A percentile compares a stretch with the other conserved stretches of the same genome.
phyloP scores from a whole-genome alignment of 768 basidiomycete genomes.

The Boletus pseudopeckii region DNA sequence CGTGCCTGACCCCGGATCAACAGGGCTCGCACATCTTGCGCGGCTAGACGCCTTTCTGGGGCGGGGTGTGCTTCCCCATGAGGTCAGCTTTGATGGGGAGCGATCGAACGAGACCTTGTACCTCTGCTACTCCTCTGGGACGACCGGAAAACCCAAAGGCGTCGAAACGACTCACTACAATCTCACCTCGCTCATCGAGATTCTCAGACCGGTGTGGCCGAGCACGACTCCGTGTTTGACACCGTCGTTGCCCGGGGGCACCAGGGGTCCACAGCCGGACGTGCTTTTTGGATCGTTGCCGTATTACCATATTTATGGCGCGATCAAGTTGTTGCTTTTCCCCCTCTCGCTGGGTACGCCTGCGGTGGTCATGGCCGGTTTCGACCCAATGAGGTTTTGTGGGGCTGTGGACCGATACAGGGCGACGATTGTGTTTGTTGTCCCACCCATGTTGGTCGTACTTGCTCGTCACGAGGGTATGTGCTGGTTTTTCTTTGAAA shows the following conservation, averaged over 20 bases:
- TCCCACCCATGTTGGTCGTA: conserved; percentile 82
- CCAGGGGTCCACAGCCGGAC: conserved; percentile 32
- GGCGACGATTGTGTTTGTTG: conserved; percentile 56
- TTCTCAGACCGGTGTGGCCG: conserved; percentile 46
- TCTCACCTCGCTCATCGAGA: conserved; percentile 55
- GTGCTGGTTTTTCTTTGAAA: conserved; percentile 18
- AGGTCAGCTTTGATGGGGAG: conserved; percentile 54
- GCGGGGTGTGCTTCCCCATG: conserved; percentile 44
- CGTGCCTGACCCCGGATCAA: conserved; percentile 30
- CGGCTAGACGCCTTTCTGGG: conserved; percentile 49
- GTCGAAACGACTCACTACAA: conserved; percentile 70
- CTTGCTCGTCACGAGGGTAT: conserved; percentile 66
- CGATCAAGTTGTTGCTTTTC: conserved; percentile 59
- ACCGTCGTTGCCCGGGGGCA: conserved; percentile 3
- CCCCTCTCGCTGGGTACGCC: conserved; percentile 51
- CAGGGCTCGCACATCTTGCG: conserved; percentile 35
- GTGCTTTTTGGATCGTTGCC: conserved; percentile 63
- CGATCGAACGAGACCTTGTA: conserved; percentile 56
- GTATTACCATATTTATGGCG: conserved; percentile 53
- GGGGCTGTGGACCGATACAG: conserved; percentile 61
- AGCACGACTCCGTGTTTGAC: conserved; percentile 29
- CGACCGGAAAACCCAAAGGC: conserved; percentile 77
- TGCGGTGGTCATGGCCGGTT: conserved; percentile 58
- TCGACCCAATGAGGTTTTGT: conserved; percentile 70
- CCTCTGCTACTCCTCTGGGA: conserved; percentile 66